phyloP scores from a whole-genome alignment of 139 green algal species.

The Bryopsis sp. region DNA sequence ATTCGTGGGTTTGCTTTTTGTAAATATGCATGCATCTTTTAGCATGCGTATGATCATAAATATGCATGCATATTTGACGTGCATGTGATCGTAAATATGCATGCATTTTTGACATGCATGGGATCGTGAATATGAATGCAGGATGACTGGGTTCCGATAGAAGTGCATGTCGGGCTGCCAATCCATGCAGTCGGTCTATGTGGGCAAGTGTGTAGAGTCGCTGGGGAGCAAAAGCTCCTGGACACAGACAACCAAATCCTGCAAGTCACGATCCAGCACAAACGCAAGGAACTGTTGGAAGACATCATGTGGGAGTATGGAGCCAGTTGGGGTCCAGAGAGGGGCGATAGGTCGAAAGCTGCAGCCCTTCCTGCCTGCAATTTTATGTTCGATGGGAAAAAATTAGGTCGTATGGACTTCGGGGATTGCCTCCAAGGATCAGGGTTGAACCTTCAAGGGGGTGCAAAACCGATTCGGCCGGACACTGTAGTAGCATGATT shows the following conservation, averaged over 20 bases:
- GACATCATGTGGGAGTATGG: constrained; percentile 36
- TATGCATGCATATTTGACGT: not conserved
- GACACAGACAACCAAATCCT: constrained; percentile 21
- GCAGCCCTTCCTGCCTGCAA: constrained; percentile 43
- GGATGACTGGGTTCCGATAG: constrained; percentile 58
- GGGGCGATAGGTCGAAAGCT: constrained; percentile 10
- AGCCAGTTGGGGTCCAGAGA: constrained; percentile 27
- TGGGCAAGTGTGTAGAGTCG: constrained; percentile 47
- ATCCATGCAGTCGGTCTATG: constrained; percentile 59
- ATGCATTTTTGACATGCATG: not conserved
- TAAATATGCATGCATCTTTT: not conserved
- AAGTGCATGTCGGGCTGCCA: constrained; percentile 59
- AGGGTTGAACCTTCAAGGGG: not conserved
- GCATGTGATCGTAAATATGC: not conserved
- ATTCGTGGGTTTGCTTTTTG: not conserved
- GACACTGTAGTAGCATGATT: not conserved
- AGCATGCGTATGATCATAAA: not conserved
- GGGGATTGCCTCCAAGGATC: constrained; percentile 35
- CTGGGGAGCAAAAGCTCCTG: constrained; percentile 37
- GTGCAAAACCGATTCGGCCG: not conserved
- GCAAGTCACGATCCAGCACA: constrained; percentile 35
- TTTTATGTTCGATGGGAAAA: constrained; percentile 44
- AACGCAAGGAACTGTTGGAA: constrained; percentile 35
- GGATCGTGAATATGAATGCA: not conserved
- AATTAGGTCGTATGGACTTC: constrained; percentile 33